These are phyloP conservation scores for Calonectria ilicicola DNA, from an alignment of 2,329 filamentous ascomycete species.

Conservation along the genomic window DNA sequence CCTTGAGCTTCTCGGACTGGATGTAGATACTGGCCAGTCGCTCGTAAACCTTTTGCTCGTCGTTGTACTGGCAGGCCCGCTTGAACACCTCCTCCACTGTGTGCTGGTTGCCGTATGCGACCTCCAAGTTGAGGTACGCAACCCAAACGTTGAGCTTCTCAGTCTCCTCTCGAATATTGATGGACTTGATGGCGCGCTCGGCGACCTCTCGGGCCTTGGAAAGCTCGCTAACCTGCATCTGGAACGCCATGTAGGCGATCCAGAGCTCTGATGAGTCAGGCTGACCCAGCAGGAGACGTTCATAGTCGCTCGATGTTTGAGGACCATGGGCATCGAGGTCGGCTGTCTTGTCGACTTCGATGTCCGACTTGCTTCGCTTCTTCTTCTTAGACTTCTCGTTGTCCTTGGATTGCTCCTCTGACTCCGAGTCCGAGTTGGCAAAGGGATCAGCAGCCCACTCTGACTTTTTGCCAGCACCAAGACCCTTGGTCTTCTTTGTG, in stretches of 20 bases:
- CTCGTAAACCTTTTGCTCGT: constrained; percentile 89
- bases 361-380: constrained; percentile 80
- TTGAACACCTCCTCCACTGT: constrained; percentile 88
- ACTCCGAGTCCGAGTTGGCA: constrained; percentile 67
- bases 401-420: constrained; percentile 51
- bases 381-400: constrained; percentile 64
- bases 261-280: constrained; percentile 94
- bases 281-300: constrained; percentile 90
- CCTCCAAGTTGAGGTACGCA: constrained; percentile 93
- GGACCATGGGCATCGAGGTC: constrained; percentile 90
- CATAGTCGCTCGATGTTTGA: constrained; percentile 91
- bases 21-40: constrained; percentile 95
- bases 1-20: constrained; percentile 85
- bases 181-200: constrained; percentile 89
- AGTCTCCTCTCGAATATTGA: constrained; percentile 89
- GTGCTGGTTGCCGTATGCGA: constrained; percentile 87
- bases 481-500: constrained; percentile 46
- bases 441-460: constrained; percentile 86
- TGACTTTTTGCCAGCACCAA: constrained; percentile 77
- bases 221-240: constrained; percentile 91
- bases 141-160: constrained; percentile 98
- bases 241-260: constrained; percentile 99
- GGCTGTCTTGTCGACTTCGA: constrained; percentile 90
- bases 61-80: constrained; percentile 93
- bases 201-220: constrained; percentile 90